Percentiles rank a stretch among this genome's conserved stretches.
Conservation (phyloP, 768 basidiomycete genomes). For the Jaapia argillacea region DNA sequence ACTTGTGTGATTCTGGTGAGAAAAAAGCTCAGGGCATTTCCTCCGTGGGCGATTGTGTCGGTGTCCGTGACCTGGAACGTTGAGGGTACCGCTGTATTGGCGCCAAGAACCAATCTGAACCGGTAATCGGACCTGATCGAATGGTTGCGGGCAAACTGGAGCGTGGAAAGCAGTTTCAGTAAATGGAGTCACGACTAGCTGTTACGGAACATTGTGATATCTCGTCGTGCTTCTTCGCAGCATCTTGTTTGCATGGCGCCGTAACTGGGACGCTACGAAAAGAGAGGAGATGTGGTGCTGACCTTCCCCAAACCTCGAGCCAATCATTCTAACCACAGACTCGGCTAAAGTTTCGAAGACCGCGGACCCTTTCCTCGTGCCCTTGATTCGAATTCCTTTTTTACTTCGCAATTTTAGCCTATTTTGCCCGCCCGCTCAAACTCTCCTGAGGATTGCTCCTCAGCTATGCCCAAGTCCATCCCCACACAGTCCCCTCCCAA, state of each 20-base stretch:
- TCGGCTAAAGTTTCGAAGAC: conserved; percentile 5
- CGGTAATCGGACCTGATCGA: background rate
- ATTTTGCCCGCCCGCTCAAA: conserved; percentile 12
- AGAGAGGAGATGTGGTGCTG: too few relatives aligned
- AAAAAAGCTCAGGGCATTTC: background rate
- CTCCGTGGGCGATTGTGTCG: background rate
- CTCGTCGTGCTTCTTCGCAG: background rate
- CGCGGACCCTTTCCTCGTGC: conserved; percentile 44
- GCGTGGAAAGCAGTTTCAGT: too few relatives aligned
- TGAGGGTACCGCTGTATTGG: background rate
- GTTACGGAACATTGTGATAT: background rate
- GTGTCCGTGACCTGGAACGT: background rate
- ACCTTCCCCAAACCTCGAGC: too few relatives aligned
- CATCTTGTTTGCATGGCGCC: background rate
- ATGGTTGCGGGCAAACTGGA: too few relatives aligned
- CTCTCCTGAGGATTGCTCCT: conserved; percentile 3
- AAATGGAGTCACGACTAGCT: background rate
- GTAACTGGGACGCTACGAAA: too few relatives aligned
- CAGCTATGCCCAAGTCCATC: conserved; percentile 6
- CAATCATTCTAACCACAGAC: too few relatives aligned
- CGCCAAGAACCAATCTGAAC: background rate
- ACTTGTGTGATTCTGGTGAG: background rate
- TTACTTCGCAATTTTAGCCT: conserved; percentile 33
- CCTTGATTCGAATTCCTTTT: conserved; percentile 57
- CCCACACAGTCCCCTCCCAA: conserved; percentile 15